Base-by-base conservation (phyloP, 2,329 filamentous ascomycete species). In the Curvularia hawaiiensis region DNA sequence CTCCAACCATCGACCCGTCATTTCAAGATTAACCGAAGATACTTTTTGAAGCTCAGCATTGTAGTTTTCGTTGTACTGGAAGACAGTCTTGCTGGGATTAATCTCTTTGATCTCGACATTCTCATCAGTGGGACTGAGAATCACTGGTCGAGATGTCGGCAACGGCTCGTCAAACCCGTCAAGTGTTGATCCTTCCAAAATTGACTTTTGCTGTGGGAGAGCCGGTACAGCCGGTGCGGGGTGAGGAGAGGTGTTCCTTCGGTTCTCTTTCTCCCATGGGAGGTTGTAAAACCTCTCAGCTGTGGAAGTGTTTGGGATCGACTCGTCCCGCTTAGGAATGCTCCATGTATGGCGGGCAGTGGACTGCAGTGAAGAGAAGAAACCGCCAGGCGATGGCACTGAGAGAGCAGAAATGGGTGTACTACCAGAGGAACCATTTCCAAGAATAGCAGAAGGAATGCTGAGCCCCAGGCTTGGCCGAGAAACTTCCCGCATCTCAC, bases 251-350 rank as follows among this genome's bases (percentile, higher is more conserved):
- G 66, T 70, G 38, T 70, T 70, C 47, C 67, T 68, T 52, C 67
- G 64, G 50, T 50, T 80, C 74, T 66, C 63, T 88, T 49, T 80
- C 73, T 67, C 63, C 89, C 92, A 97, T 3, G 93, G 92, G 28
- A 89, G 84, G 61, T 89, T 88, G 78, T 98, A 98, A 70, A 97
- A 98, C 61, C 90, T 87, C 73, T 97, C 91, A 10, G 94, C 94
- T n/a, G 90, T 92, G 30, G 92, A 91, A 1, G 94, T 97, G 0
- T 91, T 94, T 1, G 92, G 92, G 0, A 87, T 86, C 3, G 74
- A 73, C 11, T 77, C 75, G 14, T 73, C 69, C 26, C 61, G 63
- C 50, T 69, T 70, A 20, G 69, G 68, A 10, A 88, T 79, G 69
- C 91, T 87, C 94, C 94, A 98, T 12, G 93, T 95, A 69, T 88